Conservation (phyloP, 345 rosid genomes). For the Dimocarpus longan region DNA sequence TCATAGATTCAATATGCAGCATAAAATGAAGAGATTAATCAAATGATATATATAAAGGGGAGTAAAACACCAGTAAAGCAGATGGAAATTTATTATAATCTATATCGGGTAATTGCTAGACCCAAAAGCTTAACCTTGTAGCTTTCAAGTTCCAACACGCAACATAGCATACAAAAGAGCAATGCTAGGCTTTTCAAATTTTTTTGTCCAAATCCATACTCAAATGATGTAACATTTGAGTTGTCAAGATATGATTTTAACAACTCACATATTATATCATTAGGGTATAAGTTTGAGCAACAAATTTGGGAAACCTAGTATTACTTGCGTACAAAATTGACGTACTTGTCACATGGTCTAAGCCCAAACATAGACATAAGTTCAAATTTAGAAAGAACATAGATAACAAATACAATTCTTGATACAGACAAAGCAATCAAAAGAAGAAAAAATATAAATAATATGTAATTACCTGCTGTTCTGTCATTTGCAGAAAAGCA, state of each 20-base stretch:
- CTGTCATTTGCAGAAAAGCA: slow-evolving; percentile 89
- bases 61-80: not conserved
- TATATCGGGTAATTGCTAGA: not conserved
- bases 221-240: too few relatives aligned
- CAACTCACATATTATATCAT: too few relatives aligned
- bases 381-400: not conserved
- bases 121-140: not conserved
- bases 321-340: too few relatives aligned
- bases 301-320: too few relatives aligned
- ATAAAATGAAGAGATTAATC: not conserved
- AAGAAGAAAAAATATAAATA: not conserved
- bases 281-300: too few relatives aligned
- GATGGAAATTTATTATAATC: not conserved
- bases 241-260: too few relatives aligned
- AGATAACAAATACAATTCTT: not conserved
- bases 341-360: not conserved
- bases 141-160: not conserved
- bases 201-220: too few relatives aligned
- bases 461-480: slow-evolving; percentile 61
- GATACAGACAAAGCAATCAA: not conserved
- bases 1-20: not conserved
- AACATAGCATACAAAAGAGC: not conserved
- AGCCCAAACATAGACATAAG: not conserved
- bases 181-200: too few relatives aligned
- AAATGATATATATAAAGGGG: not conserved